A percentile compares a stretch with the other conserved stretches of the same genome.
Conservation (phyloP, 2,329 filamentous ascomycete genomes). For the Xylariaceae sp. region DNA sequence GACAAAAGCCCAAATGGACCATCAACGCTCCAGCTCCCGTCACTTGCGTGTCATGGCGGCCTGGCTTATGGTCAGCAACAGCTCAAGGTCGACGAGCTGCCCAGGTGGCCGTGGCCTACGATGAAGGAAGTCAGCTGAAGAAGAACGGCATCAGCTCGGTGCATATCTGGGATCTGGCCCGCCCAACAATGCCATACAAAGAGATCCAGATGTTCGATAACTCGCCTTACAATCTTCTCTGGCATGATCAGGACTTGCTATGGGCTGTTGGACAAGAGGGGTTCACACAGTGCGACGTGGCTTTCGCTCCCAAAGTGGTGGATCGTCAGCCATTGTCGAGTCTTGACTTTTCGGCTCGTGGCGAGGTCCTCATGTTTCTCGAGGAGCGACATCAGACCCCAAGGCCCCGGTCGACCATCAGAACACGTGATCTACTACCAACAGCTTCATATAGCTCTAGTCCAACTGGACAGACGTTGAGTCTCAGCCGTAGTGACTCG, state of each 20-base stretch:
- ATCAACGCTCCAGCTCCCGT: constrained; percentile 59
- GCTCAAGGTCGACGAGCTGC: constrained; percentile 57
- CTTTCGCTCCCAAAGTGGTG: constrained; percentile 59
- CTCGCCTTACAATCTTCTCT: constrained; percentile 56
- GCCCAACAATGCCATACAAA: constrained; percentile 64
- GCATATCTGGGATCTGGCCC: constrained; percentile 66
- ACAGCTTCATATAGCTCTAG: constrained; percentile 46
- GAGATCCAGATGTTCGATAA: constrained; percentile 58
- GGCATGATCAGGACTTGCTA: constrained; percentile 61
- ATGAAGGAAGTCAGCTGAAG: constrained; percentile 49
- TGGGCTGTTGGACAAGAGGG: constrained; percentile 64
- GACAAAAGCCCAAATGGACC: constrained; percentile 61
- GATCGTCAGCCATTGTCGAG: constrained; percentile 60
- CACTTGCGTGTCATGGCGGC: constrained; percentile 58
- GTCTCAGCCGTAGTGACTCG: constrained; percentile 59
- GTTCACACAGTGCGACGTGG: constrained; percentile 63
- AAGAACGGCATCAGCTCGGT: constrained; percentile 55
- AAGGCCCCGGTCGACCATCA: constrained; percentile 35
- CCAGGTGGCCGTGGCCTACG: constrained; percentile 60
- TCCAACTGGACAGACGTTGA: constrained; percentile 47
- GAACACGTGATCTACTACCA: constrained; percentile 25
- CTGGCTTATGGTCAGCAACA: constrained; percentile 62
- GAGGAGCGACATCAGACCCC: constrained; percentile 51
- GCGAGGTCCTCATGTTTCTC: constrained; percentile 58
- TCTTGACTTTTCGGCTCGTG: constrained; percentile 56